Base-by-base conservation (phyloP, 2,329 filamentous ascomycete genomes). In the Neoarthrinium moseri region DNA sequence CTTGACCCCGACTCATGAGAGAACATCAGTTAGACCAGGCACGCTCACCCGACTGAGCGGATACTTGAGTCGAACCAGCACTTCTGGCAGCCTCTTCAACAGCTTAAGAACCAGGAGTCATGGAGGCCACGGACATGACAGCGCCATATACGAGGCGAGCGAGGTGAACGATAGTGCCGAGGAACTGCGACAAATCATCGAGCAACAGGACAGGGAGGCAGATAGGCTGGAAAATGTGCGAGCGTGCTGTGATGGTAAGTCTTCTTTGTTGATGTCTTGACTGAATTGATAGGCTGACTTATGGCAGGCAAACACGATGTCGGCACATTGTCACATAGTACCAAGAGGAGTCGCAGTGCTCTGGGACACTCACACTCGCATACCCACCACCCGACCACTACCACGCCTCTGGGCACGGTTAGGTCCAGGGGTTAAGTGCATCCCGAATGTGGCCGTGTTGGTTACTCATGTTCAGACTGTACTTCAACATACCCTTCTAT, bases 201-300 rank as follows among this genome's bases (percentile, higher is more conserved):
- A 92, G 68, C 77, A 81, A 51, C 85, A 91, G 61, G 86, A 92
- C 58, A 75, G 83, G 44, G 87, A 91, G 55, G 75, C 85, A 21
- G 88, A 91, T 61, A 79, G 85, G 51, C 76, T 97, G 58, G 92
- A 97, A 75, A 96, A 99, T 65, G 94, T 99, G 53, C 80, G 94
- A 62, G 91, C 92, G 49, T 99, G 94, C 72, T 99, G 94, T 68
- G 94, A 97, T 79, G 94, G 91, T 92, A 78, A 80, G 86, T 73
- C 46, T 46, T 36, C 18, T 23, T 24, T 37, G 23, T 17, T 22
- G 18, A 11, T 49, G 6, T 43, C 11, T 18, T 6, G 15, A 11
- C 29, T n/a, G 15, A 24, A 15, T 6, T 8, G 40, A 40, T 15
- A 30, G 23, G 21, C 58, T 66, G 54, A 60, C 35, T 11, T 20